Evolutionary conservation across 495 filamentous ascomycete species (phyloP).

Genomic region (Aspergillus mulundensis): DNA sequence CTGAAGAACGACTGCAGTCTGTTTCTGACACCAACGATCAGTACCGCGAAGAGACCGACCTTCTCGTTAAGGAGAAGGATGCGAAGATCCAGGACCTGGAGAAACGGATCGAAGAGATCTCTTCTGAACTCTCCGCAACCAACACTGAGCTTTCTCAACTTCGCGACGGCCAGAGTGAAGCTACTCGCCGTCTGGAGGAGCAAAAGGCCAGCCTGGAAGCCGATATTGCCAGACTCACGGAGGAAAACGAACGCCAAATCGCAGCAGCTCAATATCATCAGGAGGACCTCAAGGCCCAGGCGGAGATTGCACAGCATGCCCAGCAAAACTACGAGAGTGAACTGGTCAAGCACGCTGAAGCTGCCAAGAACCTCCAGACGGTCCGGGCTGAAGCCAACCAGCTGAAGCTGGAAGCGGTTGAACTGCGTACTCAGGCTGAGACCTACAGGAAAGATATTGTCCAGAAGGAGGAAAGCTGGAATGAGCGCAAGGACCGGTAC

Average conservation of each 20-base stretch:
- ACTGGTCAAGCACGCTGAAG: constrained; percentile 89
- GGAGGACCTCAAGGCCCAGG: constrained; percentile 87
- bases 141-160: constrained; percentile 75
- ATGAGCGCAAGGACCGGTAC: constrained; percentile 70
- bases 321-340: constrained; percentile 95
- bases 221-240: constrained; percentile 77
- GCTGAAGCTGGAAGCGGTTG: constrained; percentile 68
- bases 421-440: constrained; percentile 71
- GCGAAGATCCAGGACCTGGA: constrained; percentile 71
- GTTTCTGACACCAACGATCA: constrained; percentile 78
- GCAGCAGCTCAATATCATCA: constrained; percentile 76
- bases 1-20: constrained; percentile 83
- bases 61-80: constrained; percentile 66
- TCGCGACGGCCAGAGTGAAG: constrained; percentile 71
- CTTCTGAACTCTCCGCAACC: constrained; percentile 70
- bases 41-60: constrained; percentile 80
- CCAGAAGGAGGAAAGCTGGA: constrained; percentile 84
- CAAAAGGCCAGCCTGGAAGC: constrained; percentile 70
- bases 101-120: constrained; percentile 75
- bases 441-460: constrained; percentile 70
- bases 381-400: constrained; percentile 77
- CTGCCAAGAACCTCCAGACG: constrained; percentile 73
- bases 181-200: constrained; percentile 67
- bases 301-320: constrained; percentile 84
- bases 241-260: constrained; percentile 75